A percentile compares a stretch with the other conserved stretches of the same genome.
Conservation (phyloP, 1,139 yeast species). For the Protomyces gravidus region DNA sequence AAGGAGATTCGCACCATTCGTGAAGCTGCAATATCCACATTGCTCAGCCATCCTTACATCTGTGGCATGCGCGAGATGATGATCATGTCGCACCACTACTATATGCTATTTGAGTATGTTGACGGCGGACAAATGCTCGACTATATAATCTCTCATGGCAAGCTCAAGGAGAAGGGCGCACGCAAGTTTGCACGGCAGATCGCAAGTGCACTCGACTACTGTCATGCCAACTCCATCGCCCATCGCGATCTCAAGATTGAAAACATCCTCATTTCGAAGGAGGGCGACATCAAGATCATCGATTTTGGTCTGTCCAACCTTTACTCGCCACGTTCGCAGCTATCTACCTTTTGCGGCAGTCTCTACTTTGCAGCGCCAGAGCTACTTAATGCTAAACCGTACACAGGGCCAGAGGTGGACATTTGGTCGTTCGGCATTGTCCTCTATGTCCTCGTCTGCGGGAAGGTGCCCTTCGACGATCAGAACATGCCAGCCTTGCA, state of each 20-base stretch:
- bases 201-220: slow-evolving; percentile 87
- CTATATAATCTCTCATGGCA: slow-evolving; percentile 94
- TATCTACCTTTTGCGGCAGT: slow-evolving; percentile 96
- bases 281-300: slow-evolving; percentile 90
- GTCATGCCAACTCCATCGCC: slow-evolving; percentile 89
- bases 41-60: slow-evolving; percentile 86
- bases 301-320: slow-evolving; percentile 94
- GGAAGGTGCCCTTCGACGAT: slow-evolving; percentile 95
- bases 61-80: slow-evolving; percentile 91
- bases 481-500: slow-evolving; percentile 88
- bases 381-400: slow-evolving; percentile 83
- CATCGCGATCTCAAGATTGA: slow-evolving; percentile 96
- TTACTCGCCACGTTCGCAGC: slow-evolving; percentile 63
- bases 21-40: slow-evolving; percentile 89
- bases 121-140: slow-evolving; percentile 98
- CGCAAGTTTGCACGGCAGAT: slow-evolving; percentile 95
- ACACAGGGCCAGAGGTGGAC: slow-evolving; percentile 95
- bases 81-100: slow-evolving; percentile 94
- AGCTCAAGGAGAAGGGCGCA: slow-evolving; percentile 88
- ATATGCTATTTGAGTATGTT: slow-evolving; percentile 94
- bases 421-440: slow-evolving; percentile 99
- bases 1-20: slow-evolving; percentile 88
- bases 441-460: slow-evolving; percentile 92
- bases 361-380: slow-evolving; percentile 98
- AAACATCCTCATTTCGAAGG: slow-evolving; percentile 86